These are phyloP conservation scores for Scutellospora calospora DNA, from an alignment of 371 early-diverging fungal species.

Conservation along the genomic window DNA sequence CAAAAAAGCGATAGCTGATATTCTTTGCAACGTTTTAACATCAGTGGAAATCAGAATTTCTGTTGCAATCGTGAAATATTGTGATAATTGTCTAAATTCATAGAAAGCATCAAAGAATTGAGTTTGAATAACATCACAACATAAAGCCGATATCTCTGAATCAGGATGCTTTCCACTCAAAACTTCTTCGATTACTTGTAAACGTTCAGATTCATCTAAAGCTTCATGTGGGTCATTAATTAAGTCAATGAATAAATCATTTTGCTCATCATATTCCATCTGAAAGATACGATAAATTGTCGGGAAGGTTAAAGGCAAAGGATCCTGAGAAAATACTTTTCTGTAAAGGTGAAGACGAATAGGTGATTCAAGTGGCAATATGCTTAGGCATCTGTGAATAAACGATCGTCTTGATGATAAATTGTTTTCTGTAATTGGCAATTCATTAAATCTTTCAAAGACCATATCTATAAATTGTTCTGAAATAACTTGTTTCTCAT, in stretches of 20 bases:
- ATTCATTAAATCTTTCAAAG: conserved; percentile 9
- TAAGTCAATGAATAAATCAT: conserved; percentile 6
- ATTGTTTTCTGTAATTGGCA: conserved; percentile 17
- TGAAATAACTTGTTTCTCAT: background rate
- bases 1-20: conserved; percentile 24
- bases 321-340: conserved; percentile 14
- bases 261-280: background rate
- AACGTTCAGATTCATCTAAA: background rate
- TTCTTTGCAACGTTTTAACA: conserved; percentile 9
- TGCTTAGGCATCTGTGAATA: background rate
- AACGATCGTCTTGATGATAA: conserved; percentile 2
- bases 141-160: conserved; percentile 26
- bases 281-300: conserved; percentile 31
- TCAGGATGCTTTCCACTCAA: background rate
- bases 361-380: conserved; percentile 14
- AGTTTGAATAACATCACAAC: conserved; percentile 39
- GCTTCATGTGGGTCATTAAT: background rate
- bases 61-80: background rate
- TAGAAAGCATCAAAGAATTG: conserved; percentile 31
- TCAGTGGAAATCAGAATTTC: background rate
- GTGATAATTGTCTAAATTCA: background rate
- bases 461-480: background rate
- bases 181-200: conserved; percentile 15
- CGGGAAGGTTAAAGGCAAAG: conserved; percentile 10
- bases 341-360: conserved; percentile 25